Base-by-base conservation (phyloP, 2,329 filamentous ascomycete species). In the Phyllosticta citrichinensis region DNA sequence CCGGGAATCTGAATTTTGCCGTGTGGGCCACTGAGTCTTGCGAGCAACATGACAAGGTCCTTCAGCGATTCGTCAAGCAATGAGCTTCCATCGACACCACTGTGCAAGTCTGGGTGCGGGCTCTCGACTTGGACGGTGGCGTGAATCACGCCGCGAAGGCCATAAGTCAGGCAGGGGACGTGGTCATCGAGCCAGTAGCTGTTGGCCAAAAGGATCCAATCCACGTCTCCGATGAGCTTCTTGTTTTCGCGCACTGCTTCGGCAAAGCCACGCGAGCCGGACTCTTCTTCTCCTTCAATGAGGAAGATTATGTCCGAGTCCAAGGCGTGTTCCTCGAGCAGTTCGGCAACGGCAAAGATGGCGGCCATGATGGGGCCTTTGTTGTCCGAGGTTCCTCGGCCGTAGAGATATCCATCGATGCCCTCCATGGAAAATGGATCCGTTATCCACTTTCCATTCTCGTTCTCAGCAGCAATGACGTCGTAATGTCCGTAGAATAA, bases 401-500 rank as follows among this genome's bases (percentile, higher is more conserved):
- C 94, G 65, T 99, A 97, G 1, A 97, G 79, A 71, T 93, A 97
- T 0, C 94, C 93, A 67, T 96, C 92, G 61, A 91, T 84, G 3
- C 94, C 94, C 57, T 87, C 87, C 69, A 97, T 81, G n/a, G 87
- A 81, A 71, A 97, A 99, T 0, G 94, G 95, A 64, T 97, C 89
- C 1, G 85, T 86, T 50, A 84, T 81, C 94, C 94, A 99, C 66
- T 90, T 93, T 47, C 84, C 83, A 62, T 87, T 85, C 64, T 88
- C 88, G 47, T 87, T 86, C 66, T 96, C 91, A 0, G 94, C 94
- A 0, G 91, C 84, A 3, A 99, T 94, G 2, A 99, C 92, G 70
- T 99, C 94, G 77, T 99, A 99, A 72, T 99, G 94, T 0, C 95
- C 94, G 69, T 99, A 99, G 72, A 99, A 99, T 0, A 99, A 77